A percentile compares a stretch with the other conserved stretches of the same genome.
Evolutionary conservation across 306 rosid genomes (phyloP).

Genomic region (Herpetospermum pedunculosum): DNA sequence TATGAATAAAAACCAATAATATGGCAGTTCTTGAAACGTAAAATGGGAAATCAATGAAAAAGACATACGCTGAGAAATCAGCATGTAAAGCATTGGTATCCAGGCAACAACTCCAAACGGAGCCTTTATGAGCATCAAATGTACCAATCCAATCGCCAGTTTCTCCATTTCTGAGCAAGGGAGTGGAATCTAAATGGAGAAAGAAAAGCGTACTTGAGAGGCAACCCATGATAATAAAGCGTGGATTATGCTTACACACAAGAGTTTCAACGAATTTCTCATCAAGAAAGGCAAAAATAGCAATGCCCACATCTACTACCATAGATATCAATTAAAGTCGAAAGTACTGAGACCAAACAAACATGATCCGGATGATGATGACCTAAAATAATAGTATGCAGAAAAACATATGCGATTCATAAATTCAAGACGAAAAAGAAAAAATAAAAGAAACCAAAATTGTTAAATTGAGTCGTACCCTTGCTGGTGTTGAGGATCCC

Average conservation of each 20-base stretch:
- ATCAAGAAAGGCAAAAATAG: not conserved
- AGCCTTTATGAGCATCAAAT: constrained; percentile 97
- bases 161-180: constrained; percentile 96
- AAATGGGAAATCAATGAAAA: not conserved
- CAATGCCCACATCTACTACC: not conserved
- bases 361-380: no score
- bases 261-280: not conserved
- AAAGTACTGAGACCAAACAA: not conserved
- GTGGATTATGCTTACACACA: not conserved
- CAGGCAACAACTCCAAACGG: constrained; percentile 98
- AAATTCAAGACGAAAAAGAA: not conserved
- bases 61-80: constrained; percentile 79
- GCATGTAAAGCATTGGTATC: constrained; percentile 91
- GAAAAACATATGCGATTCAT: not conserved
- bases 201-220: not conserved
- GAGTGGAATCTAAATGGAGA: constrained; percentile 60
- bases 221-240: not conserved
- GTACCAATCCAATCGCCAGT: constrained; percentile 99
- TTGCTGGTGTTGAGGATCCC: no score
- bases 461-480: constrained; percentile 27
- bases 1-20: not conserved
- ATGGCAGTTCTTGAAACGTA: not conserved
- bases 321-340: not conserved
- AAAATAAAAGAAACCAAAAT: not conserved
- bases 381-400: no score